Conservation (phyloP, 768 basidiomycete species). For the Lentinula detonsa region DNA sequence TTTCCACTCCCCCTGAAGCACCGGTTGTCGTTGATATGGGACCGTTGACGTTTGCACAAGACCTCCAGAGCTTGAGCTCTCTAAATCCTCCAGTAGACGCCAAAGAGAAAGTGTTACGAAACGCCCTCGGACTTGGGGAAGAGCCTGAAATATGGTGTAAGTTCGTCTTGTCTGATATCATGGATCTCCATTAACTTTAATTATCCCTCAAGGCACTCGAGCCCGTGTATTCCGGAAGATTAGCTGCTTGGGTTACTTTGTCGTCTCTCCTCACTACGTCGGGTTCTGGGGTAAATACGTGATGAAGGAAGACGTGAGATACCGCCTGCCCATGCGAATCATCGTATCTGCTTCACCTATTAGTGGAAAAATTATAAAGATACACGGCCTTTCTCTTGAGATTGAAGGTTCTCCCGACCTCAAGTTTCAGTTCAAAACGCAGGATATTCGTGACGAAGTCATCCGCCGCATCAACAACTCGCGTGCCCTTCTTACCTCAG, state of each 20-base stretch:
- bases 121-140: conserved; percentile 23
- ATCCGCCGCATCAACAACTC: conserved; percentile 25
- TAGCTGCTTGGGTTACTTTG: conserved; percentile 34
- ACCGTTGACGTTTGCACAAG: conserved; percentile 28
- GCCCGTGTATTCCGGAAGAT: conserved; percentile 29
- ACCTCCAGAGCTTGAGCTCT: background rate
- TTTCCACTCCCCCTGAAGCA: conserved; percentile 3
- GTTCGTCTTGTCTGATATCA: conserved; percentile 9
- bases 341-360: conserved; percentile 34
- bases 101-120: conserved; percentile 24
- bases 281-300: conserved; percentile 43
- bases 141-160: conserved; percentile 31
- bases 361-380: conserved; percentile 17
- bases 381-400: conserved; percentile 35
- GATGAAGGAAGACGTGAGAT: conserved; percentile 27
- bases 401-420: conserved; percentile 40
- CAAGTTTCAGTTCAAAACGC: conserved; percentile 43
- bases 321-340: conserved; percentile 35
- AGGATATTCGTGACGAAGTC: conserved; percentile 36
- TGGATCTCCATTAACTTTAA: background rate
- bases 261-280: conserved; percentile 30
- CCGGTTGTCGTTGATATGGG: conserved; percentile 37
- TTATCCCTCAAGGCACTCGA: conserved; percentile 22
- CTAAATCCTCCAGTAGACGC: conserved; percentile 10
- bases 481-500: conserved; percentile 8